A percentile compares a stretch with the other conserved stretches of the same genome.
These are phyloP conservation scores for Quercus tomentella DNA, from an alignment of 331 rosid genomes.

Conservation along the genomic window DNA sequence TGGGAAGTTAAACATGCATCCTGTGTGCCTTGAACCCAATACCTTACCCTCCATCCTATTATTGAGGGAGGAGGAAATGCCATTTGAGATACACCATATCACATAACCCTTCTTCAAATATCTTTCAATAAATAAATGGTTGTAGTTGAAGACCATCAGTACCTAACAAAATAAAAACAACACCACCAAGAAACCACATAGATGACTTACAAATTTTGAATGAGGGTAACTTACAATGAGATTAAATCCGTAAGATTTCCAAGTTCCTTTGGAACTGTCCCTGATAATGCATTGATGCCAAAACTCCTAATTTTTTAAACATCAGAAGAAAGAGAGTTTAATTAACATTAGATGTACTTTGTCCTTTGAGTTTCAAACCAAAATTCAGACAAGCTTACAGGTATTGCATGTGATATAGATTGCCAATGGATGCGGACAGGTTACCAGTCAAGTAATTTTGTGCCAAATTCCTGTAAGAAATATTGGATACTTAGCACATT, in stretches of 20 bases:
- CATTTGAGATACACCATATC: too few relatives aligned
- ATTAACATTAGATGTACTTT: background rate
- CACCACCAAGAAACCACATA: background rate
- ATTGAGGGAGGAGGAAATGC: too few relatives aligned
- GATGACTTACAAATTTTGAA: background rate
- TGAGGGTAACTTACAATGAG: conserved; percentile 35
- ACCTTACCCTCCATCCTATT: too few relatives aligned
- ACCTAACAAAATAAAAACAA: background rate
- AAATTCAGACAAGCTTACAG: conserved; percentile 33
- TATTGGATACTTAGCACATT: too few relatives aligned
- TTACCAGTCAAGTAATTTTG: too few relatives aligned
- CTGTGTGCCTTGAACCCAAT: too few relatives aligned
- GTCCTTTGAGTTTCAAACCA: background rate
- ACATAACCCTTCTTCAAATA: background rate
- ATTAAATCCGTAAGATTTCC: conserved; percentile 45
- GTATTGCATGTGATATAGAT: conserved; percentile 33
- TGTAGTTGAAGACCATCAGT: too few relatives aligned
- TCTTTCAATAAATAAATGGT: background rate
- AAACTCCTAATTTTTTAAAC: too few relatives aligned
- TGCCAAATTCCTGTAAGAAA: too few relatives aligned
- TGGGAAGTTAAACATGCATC: too few relatives aligned
- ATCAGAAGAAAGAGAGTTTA: too few relatives aligned
- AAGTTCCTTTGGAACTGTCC: conserved; percentile 64
- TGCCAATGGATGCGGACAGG: too few relatives aligned
- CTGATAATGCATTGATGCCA: conserved; percentile 20